Conservation (phyloP, 2,329 filamentous ascomycete species). For the Calonectria pteridis region DNA sequence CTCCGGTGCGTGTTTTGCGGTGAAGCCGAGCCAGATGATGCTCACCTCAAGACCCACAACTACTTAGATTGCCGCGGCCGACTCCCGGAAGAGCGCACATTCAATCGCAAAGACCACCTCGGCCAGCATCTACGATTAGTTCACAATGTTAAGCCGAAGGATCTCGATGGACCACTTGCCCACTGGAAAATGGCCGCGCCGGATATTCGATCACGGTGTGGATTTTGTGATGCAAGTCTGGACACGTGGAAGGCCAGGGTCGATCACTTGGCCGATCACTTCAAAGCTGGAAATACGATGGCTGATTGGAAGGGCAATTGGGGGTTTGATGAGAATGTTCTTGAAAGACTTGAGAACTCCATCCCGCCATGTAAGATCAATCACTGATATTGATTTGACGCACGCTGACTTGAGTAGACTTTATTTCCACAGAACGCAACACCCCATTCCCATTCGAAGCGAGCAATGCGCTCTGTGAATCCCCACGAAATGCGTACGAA, state of each 20-base stretch:
- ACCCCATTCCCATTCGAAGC: slow-evolving; percentile 30
- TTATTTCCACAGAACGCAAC: slow-evolving; percentile 21
- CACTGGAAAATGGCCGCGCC: slow-evolving; percentile 15
- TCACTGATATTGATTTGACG: not conserved
- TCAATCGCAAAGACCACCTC: slow-evolving; percentile 56
- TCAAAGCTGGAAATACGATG: slow-evolving; percentile 54
- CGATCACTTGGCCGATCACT: slow-evolving; percentile 55
- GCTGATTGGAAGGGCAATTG: slow-evolving; percentile 56
- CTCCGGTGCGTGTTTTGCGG: slow-evolving; percentile 56
- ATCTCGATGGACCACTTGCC: not conserved
- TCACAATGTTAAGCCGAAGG: slow-evolving; percentile 39
- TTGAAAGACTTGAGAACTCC: slow-evolving; percentile 52
- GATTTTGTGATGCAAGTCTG: slow-evolving; percentile 53
- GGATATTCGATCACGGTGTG: slow-evolving; percentile 46
- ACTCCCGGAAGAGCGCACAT: slow-evolving; percentile 54
- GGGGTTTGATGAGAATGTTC: slow-evolving; percentile 52
- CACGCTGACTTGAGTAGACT: not conserved
- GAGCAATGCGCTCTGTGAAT: slow-evolving; percentile 15
- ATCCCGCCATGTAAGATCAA: slow-evolving; percentile 48
- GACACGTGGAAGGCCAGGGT: slow-evolving; percentile 50
- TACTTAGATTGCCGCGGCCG: slow-evolving; percentile 62
- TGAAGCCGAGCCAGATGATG: slow-evolving; percentile 40
- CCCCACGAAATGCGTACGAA: slow-evolving; percentile 25
- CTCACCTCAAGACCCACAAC: slow-evolving; percentile 50
- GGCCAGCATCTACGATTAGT: slow-evolving; percentile 54